Base-by-base conservation (phyloP, 805 yeast genomes). In the Starmerella apis region DNA sequence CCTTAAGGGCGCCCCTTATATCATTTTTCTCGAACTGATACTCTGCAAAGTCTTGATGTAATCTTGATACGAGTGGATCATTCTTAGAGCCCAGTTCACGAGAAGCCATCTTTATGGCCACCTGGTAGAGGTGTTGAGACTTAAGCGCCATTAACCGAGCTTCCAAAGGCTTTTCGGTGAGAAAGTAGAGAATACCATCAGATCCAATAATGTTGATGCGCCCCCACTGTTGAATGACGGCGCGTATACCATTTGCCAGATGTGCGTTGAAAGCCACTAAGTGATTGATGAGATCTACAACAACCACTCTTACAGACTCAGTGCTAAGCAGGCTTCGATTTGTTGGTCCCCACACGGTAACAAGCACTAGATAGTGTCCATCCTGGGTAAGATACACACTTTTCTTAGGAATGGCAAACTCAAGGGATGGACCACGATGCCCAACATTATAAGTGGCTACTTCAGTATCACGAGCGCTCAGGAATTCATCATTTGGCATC, bases 161-260 rank as follows among this genome's bases (percentile, higher is more conserved):
- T n/a, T 74, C 69, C 9, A 83, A 61, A 0, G 80, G 68, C 57
- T 80, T 81, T 60, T 86, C 94, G 38, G 75, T 78, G 14, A 86
- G 64, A 51, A 74, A 74, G 61, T 82, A 80, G 7, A 90, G 66
- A 2, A 83, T 66, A 0, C 96, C 96, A 62, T 87, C 94, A 1
- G 81, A 69, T 2, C 86, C 77, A 13, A 88, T 64, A 8, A 86
- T 66, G 57, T 72, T 80, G 13, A 82, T 59, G 47, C 77, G 78
- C 28, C 69, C 72, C 77, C 82, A 76, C 53, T 77, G 66, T 19
- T 65, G 62, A 49, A 86, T 76, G 0, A 81, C 69, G 43, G 81
- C 78, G 22, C 71, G 69, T 2, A 87, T 76, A 0, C 81, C 67
- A 28, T 78, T 77, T 0, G 88, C 74, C n/a, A 87, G 72, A 9